Evolutionary conservation across 225 moss, liverwort and hornwort species (phyloP), one percentile per base, ranked within the genome.

Genomic region (Lunularia cruciata): DNA sequence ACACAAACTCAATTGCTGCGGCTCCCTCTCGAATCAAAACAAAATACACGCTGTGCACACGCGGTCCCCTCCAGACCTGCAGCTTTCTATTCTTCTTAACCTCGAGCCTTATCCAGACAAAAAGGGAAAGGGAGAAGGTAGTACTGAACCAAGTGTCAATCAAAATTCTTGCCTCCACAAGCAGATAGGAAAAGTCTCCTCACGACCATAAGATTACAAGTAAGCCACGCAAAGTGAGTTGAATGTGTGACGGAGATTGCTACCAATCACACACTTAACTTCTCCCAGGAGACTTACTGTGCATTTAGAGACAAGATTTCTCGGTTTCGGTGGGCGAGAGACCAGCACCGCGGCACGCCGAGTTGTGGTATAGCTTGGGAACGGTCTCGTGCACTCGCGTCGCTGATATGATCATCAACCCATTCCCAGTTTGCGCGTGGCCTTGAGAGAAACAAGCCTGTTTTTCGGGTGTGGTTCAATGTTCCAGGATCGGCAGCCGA

Each of bases 101-200:
- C 25, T 39, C 23, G 23, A 38, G 36, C 39, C 61, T 61, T 61
- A 61, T 61, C 61, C 61, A 40, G 13, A 61, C 10, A 12, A 60
- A 39, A 60, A 22, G 1, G 0, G 61, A 60, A 61, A 61, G 61
- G 25, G 39, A 38, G 27, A 43, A 3, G 23, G 1, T 14, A 40
- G 20, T 12, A 14, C 3, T 14, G 35, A 38, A 40, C 23, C 11
- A 25, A 39, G 38, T 61, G 39, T 26, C 39, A 1, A 13, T 40
- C 5, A n/a, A 4, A 4, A 30, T 16, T 40, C 34, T 19, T 36
- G 34, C 31, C 27, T 32, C 60, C 8, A 0, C 28, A 3, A 27
- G 55, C 26, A 55, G 55, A 28, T 55, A 55, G 31, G n/a, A n/a
- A n/a, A 30, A 11, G 55, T 55, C 30, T 27, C 55, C 30, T 15